A percentile compares a stretch with the other conserved stretches of the same genome.
These are phyloP conservation scores for Lantana camara DNA, from an alignment of 257 asterid genomes.

Conservation along the genomic window DNA sequence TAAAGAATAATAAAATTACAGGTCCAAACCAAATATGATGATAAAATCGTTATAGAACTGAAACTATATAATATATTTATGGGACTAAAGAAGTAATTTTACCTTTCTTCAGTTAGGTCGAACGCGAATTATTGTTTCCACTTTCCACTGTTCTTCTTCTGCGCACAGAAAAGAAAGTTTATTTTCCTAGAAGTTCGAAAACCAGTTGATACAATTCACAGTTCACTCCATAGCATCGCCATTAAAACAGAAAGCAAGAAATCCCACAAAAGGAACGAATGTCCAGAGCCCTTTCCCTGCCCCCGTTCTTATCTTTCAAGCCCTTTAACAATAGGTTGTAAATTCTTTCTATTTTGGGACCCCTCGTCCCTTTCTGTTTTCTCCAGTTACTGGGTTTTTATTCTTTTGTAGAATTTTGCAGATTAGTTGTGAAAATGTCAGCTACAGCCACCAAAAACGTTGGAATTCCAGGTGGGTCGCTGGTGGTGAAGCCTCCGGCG, in stretches of 20 bases:
- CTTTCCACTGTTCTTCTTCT: neutral
- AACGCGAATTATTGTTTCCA: neutral
- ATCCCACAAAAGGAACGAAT: conserved; percentile 26
- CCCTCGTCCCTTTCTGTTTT: neutral
- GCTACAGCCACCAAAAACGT: conserved; percentile 41
- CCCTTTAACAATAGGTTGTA: conserved; percentile 40
- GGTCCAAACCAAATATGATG: no score
- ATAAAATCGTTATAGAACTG: no score
- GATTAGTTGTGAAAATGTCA: conserved; percentile 72
- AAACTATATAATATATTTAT: no score
- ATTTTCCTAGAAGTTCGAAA: neutral
- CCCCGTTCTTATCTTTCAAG: conserved; percentile 30
- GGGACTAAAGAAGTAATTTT: no score
- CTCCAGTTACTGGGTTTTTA: neutral
- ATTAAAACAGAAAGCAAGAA: neutral
- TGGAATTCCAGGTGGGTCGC: conserved; percentile 37
- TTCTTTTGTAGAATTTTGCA: conserved; percentile 34
- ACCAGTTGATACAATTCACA: neutral
- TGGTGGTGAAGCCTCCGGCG: conserved; percentile 77
- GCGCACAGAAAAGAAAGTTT: neutral
- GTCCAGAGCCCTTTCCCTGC: conserved; percentile 42
- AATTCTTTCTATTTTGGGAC: neutral
- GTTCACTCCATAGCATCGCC: neutral
- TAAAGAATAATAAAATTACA: no score
- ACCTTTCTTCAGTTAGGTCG: neutral